A percentile compares a stretch with the other conserved stretches of the same genome.
phyloP scores from a whole-genome alignment of 2,329 filamentous ascomycete genomes.

The Penicillium sp. region DNA sequence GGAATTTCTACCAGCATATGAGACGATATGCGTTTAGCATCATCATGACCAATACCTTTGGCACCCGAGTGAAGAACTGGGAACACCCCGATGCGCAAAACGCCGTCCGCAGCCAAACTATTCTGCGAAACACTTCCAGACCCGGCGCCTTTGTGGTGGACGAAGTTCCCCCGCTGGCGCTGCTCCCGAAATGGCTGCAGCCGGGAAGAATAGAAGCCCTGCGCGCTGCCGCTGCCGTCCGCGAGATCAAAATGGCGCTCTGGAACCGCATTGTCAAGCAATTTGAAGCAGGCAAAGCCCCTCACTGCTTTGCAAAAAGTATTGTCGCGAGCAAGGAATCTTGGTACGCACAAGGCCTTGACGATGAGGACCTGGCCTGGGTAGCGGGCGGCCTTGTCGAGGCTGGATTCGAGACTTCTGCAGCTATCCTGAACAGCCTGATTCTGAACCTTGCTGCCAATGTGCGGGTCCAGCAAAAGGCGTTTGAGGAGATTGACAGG shows the following conservation, averaged over 20 bases:
- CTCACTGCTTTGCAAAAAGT: not conserved
- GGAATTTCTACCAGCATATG: constrained; percentile 32
- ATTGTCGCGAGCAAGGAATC: not conserved
- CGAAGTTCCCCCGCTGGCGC: not conserved
- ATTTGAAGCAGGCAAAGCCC: not conserved
- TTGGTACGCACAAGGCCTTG: not conserved
- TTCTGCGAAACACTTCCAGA: not conserved
- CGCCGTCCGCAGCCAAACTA: not conserved
- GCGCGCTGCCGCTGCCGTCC: not conserved
- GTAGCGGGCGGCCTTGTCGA: not conserved
- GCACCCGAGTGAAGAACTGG: not conserved
- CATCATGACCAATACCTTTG: constrained; percentile 6
- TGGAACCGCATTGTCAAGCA: not conserved
- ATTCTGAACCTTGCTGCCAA: constrained; percentile 4
- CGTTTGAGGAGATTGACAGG: not conserved
- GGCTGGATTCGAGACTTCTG: constrained; percentile 2
- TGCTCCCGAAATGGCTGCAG: not conserved
- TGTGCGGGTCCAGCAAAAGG: not conserved
- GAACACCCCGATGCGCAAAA: constrained; percentile 2
- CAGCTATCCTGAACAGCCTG: constrained; percentile 3
- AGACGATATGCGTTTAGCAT: constrained; percentile 24
- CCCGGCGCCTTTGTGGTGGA: not conserved
- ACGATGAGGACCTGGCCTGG: not conserved
- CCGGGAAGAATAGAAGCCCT: not conserved
- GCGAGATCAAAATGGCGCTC: not conserved